A percentile compares a stretch with the other conserved stretches of the same genome.
phyloP scores from a whole-genome alignment of 192 early-diverging fungal genomes.

The Chytriomyces hyalinus region DNA sequence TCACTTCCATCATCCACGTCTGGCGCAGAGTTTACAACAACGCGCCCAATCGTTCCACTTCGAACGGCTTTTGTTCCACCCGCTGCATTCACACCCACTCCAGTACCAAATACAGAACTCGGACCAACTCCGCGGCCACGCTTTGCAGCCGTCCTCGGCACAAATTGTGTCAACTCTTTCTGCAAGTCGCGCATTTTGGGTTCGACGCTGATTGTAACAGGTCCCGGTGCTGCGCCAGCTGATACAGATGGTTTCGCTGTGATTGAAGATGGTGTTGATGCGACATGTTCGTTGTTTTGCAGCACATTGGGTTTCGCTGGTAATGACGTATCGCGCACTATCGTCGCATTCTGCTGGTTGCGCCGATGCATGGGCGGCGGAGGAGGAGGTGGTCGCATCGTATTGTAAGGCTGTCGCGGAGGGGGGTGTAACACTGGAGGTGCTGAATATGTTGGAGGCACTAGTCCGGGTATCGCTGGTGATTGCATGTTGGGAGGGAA shows the following conservation, averaged over 20 bases:
- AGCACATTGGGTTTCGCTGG: not conserved
- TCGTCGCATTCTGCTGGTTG: constrained; percentile 18
- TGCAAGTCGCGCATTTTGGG: constrained; percentile 81
- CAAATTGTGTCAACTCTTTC: constrained; percentile 76
- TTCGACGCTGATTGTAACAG: constrained; percentile 73
- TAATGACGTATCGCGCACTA: not conserved
- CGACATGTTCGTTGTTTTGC: too few relatives aligned
- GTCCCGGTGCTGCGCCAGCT: constrained; percentile 9
- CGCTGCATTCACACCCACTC: constrained; percentile 6
- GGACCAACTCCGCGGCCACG: not conserved
- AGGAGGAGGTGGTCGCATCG: constrained; percentile 26
- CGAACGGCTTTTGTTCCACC: constrained; percentile 22
- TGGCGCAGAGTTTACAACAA: constrained; percentile 74
- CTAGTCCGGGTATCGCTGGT: constrained; percentile 28
- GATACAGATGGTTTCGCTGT: not conserved
- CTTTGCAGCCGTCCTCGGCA: constrained; percentile 71
- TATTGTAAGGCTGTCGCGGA: not conserved
- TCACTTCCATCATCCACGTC: constrained; percentile 54
- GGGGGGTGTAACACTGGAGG: constrained; percentile 18
- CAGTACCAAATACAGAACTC: not conserved
- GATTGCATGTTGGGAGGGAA: constrained; percentile 44
- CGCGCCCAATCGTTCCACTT: constrained; percentile 46
- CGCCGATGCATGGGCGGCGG: constrained; percentile 10
- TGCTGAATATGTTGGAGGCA: constrained; percentile 27
- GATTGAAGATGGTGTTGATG: too few relatives aligned